Percentiles rank a stretch among this genome's conserved stretches.
Conservation (phyloP, 768 basidiomycete species). For the Psilocybe azurescens region DNA sequence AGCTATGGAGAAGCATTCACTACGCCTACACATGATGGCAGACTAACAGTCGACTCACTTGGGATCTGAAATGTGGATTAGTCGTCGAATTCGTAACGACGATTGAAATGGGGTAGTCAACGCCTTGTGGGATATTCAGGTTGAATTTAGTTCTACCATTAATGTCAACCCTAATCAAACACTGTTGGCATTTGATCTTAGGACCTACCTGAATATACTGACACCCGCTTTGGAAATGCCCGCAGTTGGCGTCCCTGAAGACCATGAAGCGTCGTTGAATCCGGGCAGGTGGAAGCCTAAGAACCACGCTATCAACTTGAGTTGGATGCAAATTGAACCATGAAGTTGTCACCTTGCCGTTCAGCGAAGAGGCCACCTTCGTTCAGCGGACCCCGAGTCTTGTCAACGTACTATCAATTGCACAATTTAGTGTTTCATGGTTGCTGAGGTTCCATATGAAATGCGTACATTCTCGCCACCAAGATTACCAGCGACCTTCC, state of each 20-base stretch:
- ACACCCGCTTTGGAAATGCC: conserved; percentile 51
- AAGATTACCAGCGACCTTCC: conserved; percentile 59
- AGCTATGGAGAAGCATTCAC: conserved; percentile 26
- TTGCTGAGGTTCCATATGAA: not conserved
- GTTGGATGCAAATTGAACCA: not conserved
- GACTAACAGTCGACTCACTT: conserved; percentile 27
- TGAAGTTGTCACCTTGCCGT: conserved; percentile 43
- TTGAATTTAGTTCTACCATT: conserved; percentile 44
- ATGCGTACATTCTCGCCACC: conserved; percentile 48
- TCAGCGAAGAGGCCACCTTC: conserved; percentile 65
- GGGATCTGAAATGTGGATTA: conserved; percentile 49
- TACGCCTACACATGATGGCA: not conserved
- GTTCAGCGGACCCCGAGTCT: conserved; percentile 57
- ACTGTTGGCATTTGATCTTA: not conserved
- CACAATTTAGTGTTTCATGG: not conserved
- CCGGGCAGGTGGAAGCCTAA: conserved; percentile 64
- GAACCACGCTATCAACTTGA: not conserved
- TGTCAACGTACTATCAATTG: conserved; percentile 46
- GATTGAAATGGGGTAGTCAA: conserved; percentile 54
- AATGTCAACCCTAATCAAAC: not conserved
- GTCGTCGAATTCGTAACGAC: conserved; percentile 48
- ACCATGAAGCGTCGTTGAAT: conserved; percentile 55
- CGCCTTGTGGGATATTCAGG: conserved; percentile 46
- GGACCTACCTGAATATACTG: conserved; percentile 48
- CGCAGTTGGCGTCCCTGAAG: conserved; percentile 41